Evolutionary conservation across 2,329 filamentous ascomycete genomes (phyloP).

Genomic region (Aspergillus neoniger): DNA sequence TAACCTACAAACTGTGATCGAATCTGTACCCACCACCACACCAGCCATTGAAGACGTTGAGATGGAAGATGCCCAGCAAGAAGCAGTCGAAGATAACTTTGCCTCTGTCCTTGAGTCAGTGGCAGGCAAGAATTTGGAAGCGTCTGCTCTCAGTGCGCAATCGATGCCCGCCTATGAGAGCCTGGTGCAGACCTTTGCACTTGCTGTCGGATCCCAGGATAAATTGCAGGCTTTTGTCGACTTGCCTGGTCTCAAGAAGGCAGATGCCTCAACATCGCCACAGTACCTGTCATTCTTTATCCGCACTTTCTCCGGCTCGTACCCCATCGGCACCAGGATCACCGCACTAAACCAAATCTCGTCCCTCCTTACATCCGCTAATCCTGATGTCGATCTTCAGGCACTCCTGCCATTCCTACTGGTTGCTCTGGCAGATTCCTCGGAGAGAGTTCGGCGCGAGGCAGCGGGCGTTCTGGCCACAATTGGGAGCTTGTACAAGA

Average conservation of each 20-base stretch:
- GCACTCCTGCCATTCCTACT: conserved; percentile 80
- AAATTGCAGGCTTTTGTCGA: conserved; percentile 38
- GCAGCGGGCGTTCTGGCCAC: conserved; percentile 67
- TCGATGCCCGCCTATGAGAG: conserved; percentile 39
- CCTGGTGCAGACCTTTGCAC: conserved; percentile 41
- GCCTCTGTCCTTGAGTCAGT: conserved; percentile 37
- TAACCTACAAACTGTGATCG: conserved; percentile 70
- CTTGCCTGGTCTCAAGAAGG: conserved; percentile 40
- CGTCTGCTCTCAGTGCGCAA: conserved; percentile 41
- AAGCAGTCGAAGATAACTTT: conserved; percentile 33
- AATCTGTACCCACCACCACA: conserved; percentile 55
- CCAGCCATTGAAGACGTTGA: conserved; percentile 52
- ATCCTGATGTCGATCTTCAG: conserved; percentile 67
- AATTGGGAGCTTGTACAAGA: conserved; percentile 55
- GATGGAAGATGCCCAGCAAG: conserved; percentile 48
- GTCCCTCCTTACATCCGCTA: conserved; percentile 54
- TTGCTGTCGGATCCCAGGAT: conserved; percentile 34
- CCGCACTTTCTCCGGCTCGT: conserved; percentile 71
- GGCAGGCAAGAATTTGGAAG: conserved; percentile 30
- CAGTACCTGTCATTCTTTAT: conserved; percentile 76
- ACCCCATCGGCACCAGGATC: conserved; percentile 67
- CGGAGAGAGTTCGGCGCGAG: conserved; percentile 73
- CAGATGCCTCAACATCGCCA: conserved; percentile 57
- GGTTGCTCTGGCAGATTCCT: conserved; percentile 71
- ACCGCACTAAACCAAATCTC: conserved; percentile 69